A percentile compares a stretch with the other conserved stretches of the same genome.
Conservation (phyloP, 805 yeast species). For the Phaffomyces antillensis region DNA sequence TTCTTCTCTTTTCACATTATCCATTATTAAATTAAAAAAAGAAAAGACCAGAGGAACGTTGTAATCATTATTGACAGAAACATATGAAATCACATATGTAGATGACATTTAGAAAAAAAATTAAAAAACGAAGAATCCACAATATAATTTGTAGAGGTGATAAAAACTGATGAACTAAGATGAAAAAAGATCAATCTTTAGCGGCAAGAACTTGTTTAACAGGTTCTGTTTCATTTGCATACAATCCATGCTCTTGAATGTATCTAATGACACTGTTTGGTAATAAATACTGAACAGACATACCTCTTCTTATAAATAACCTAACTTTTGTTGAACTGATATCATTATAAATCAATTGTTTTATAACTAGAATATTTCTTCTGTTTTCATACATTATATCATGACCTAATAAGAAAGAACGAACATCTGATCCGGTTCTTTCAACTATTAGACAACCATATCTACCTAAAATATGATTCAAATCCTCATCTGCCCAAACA, state of each 20-base stretch:
- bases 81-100: no score
- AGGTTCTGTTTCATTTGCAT: slow-evolving; percentile 83
- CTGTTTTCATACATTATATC: slow-evolving; percentile 97
- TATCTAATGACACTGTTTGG: slow-evolving; percentile 94
- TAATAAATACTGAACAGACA: slow-evolving; percentile 91
- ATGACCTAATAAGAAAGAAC: slow-evolving; percentile 85
- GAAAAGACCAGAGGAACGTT: no score
- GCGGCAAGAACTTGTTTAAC: slow-evolving; percentile 74
- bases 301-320: slow-evolving; percentile 84
- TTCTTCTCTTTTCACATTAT: no score
- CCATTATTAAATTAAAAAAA: no score
- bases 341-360: slow-evolving; percentile 93
- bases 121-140: no score
- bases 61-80: no score
- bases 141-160: no score
- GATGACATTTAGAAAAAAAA: no score
- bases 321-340: slow-evolving; percentile 93
- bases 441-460: slow-evolving; percentile 97
- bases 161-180: background rate
- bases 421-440: slow-evolving; percentile 93
- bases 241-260: slow-evolving; percentile 85
- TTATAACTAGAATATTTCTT: slow-evolving; percentile 86
- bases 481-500: slow-evolving; percentile 95
- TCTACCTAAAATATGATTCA: slow-evolving; percentile 90
- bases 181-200: slow-evolving; percentile 22